Percentiles rank a stretch among this genome's conserved stretches.
phyloP scores from a whole-genome alignment of 1,284 basidiomycete species.

The Ceratorhiza oryzae-sativae region DNA sequence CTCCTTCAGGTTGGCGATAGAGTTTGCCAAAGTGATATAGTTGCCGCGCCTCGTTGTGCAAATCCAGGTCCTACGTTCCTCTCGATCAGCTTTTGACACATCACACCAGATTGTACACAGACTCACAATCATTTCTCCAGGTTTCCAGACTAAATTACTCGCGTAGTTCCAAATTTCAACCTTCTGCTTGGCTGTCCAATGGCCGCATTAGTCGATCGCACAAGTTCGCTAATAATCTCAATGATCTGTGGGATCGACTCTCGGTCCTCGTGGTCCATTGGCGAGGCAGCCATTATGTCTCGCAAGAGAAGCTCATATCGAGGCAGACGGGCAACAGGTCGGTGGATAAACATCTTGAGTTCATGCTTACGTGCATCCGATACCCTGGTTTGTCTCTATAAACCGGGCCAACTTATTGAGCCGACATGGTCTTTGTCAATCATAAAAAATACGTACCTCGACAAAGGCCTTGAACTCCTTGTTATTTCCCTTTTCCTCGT shows the following conservation, averaged over 20 bases:
- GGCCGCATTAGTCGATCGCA: conserved; percentile 84
- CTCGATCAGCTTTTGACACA: conserved; percentile 1
- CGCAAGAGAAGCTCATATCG: conserved; percentile 89
- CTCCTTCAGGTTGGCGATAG: conserved; percentile 84
- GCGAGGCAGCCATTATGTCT: conserved; percentile 76
- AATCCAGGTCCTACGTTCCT: conserved; percentile 77
- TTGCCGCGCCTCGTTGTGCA: conserved; percentile 81
- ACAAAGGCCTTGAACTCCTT: conserved; percentile 81
- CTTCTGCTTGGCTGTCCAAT: conserved; percentile 84
- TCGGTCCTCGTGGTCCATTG: conserved; percentile 76
- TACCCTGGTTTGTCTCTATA: conserved; percentile 68
- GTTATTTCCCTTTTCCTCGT: conserved; percentile 86
- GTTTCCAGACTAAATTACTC: conserved; percentile 78
- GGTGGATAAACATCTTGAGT: conserved; percentile 87
- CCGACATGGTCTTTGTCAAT: background rate
- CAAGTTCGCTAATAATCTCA: conserved; percentile 83
- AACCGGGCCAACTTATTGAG: background rate
- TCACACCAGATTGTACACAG: background rate
- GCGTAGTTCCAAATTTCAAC: conserved; percentile 88
- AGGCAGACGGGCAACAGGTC: conserved; percentile 86
- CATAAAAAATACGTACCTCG: conserved; percentile 62
- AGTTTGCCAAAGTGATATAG: conserved; percentile 84
- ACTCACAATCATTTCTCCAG: conserved; percentile 77
- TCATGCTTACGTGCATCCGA: conserved; percentile 79
- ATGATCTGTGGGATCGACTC: conserved; percentile 82